phyloP scores from a whole-genome alignment of 192 early-diverging fungal genomes.

The Linnemannia elongata region DNA sequence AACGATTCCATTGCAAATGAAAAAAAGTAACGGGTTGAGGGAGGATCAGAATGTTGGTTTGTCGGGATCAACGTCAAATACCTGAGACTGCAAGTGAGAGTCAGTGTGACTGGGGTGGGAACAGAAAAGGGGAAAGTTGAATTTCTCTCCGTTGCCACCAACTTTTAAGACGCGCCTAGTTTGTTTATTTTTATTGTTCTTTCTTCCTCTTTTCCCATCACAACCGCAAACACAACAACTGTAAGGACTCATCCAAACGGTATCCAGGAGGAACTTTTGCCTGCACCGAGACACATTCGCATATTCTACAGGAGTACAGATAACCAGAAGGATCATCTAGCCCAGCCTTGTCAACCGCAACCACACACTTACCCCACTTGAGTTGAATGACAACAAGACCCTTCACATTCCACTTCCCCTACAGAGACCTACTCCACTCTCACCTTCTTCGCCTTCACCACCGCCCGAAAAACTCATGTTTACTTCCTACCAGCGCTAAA shows the following conservation, averaged over 20 bases:
- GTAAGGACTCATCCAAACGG: background rate
- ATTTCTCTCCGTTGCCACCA: constrained; percentile 2
- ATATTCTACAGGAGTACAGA: background rate
- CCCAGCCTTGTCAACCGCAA: too few species aligned
- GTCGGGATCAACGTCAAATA: background rate
- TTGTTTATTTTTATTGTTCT: background rate
- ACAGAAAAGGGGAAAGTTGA: background rate
- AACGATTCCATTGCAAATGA: constrained; percentile 32
- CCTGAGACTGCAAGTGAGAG: background rate
- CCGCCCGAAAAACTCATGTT: background rate
- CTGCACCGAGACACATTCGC: background rate
- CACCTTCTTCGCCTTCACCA: too few species aligned
- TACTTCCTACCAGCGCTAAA: background rate
- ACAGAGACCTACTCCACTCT: background rate
- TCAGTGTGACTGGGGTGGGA: background rate
- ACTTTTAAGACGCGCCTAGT: background rate
- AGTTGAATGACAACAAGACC: background rate
- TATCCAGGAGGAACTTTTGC: background rate
- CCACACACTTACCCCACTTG: too few species aligned
- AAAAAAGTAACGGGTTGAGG: background rate
- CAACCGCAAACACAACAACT: background rate
- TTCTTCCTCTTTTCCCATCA: background rate
- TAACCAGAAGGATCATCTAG: too few species aligned
- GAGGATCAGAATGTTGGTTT: background rate
- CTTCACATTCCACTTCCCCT: background rate